Conservation (phyloP, 257 asterid species). For the Capsicum baccatum region DNA sequence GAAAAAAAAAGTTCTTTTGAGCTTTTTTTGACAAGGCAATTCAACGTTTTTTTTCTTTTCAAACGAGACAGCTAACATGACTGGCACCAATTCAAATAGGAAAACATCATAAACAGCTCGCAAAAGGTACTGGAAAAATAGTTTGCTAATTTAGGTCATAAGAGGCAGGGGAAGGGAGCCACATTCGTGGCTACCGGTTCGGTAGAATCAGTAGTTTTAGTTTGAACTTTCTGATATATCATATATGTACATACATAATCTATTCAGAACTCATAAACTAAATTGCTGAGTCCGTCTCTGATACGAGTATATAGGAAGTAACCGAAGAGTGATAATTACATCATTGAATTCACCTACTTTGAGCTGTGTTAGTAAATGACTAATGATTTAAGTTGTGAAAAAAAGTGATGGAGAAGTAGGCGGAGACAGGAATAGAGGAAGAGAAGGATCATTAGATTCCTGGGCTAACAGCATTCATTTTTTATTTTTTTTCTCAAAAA, state of each 20-base stretch:
- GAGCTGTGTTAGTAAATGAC: constrained; percentile 37
- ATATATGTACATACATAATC: too few species aligned
- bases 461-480: constrained; percentile 23
- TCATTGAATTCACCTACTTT: not conserved
- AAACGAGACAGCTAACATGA: constrained; percentile 27
- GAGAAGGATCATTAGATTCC: constrained; percentile 44
- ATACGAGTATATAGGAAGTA: not conserved
- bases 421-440: constrained; percentile 31
- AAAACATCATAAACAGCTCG: not conserved
- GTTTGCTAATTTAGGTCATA: not conserved
- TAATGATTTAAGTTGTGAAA: constrained; percentile 45
- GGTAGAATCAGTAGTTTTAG: not conserved
- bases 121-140: constrained; percentile 12
- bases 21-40: constrained; percentile 25
- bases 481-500: not conserved
- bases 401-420: constrained; percentile 38
- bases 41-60: constrained; percentile 8
- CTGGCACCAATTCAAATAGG: constrained; percentile 12
- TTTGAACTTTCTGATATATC: not conserved
- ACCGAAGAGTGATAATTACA: constrained; percentile 5
- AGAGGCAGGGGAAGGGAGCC: not conserved
- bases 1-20: not conserved
- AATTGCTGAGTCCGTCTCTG: not conserved
- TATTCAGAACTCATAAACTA: not conserved
- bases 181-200: too few species aligned